phyloP scores from a whole-genome alignment of 2,329 filamentous ascomycete genomes.

The Xylaria sp. region DNA sequence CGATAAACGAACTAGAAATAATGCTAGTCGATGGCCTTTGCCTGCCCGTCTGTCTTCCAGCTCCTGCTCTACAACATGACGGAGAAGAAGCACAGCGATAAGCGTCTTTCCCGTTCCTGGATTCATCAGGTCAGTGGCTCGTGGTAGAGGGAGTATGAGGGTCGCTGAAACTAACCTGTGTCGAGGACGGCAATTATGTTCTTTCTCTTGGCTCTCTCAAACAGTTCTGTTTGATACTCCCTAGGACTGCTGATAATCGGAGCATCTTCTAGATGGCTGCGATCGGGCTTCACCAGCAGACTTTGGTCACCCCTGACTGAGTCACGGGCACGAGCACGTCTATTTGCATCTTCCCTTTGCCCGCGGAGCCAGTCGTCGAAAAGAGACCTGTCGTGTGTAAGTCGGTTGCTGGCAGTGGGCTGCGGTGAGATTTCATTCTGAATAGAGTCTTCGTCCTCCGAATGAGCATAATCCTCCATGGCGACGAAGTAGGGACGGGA shows the following conservation, averaged over 20 bases:
- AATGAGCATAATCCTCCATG: conserved; percentile 19
- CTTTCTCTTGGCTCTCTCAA: conserved; percentile 80
- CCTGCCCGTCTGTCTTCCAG: conserved; percentile 70
- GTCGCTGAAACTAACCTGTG: conserved; percentile 62
- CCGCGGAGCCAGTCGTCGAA: conserved; percentile 26
- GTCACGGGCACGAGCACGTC: not conserved
- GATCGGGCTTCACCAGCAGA: not conserved
- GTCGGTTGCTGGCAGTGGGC: not conserved
- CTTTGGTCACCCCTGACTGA: not conserved
- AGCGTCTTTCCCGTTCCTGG: conserved; percentile 89
- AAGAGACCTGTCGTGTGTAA: conserved; percentile 16
- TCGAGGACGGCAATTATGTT: conserved; percentile 95
- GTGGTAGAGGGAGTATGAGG: not conserved
- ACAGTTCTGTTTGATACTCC: conserved; percentile 92
- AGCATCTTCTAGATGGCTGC: conserved; percentile 46
- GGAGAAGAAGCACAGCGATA: conserved; percentile 87
- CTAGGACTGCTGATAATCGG: conserved; percentile 77
- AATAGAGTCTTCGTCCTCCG: conserved; percentile 17
- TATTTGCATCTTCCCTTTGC: conserved; percentile 19
- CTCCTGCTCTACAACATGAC: conserved; percentile 77
- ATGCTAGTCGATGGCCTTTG: conserved; percentile 69
- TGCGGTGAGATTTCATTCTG: not conserved
- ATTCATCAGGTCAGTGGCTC: conserved; percentile 18
- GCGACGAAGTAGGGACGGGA: not conserved
- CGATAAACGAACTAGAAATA: conserved; percentile 73